These are phyloP conservation scores for Bassia scoparia DNA, from an alignment of 148 eudicot species.

Conservation along the genomic window DNA sequence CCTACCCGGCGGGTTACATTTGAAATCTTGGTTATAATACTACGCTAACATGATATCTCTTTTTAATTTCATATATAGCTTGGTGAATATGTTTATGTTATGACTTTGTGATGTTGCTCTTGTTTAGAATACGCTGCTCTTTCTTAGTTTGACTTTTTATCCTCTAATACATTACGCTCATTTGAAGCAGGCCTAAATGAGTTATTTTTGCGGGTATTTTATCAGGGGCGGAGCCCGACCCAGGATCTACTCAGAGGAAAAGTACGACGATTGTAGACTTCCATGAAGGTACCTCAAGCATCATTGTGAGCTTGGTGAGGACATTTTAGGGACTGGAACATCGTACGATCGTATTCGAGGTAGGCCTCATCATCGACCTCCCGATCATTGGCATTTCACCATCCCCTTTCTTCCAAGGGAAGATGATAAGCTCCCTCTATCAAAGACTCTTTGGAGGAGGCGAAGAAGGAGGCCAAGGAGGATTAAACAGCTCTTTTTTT, in stretches of 20 bases:
- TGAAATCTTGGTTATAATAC: too few species aligned
- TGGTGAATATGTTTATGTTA: too few species aligned
- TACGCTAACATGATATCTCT: too few species aligned
- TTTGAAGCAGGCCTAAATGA: too few species aligned
- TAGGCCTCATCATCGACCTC: conserved; percentile 29
- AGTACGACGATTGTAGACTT: conserved; percentile 26
- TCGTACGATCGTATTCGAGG: conserved; percentile 33
- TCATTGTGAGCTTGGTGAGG: conserved; percentile 30
- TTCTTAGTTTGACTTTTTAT: too few species aligned
- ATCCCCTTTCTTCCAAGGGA: conserved; percentile 28
- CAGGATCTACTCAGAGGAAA: conserved; percentile 26
- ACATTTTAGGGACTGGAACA: conserved; percentile 35
- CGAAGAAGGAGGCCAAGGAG: conserved; percentile 17
- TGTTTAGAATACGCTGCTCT: too few species aligned
- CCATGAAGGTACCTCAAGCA: conserved; percentile 36
- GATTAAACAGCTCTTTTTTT: not conserved
- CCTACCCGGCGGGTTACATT: too few species aligned
- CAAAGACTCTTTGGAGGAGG: conserved; percentile 20
- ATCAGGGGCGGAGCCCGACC: conserved; percentile 29
- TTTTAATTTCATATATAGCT: too few species aligned
- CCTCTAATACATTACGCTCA: too few species aligned
- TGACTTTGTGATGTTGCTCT: too few species aligned
- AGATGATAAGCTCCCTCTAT: conserved; percentile 39
- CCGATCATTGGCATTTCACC: conserved; percentile 34
- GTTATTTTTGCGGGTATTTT: conserved; percentile 24